Percentiles rank a stretch among this genome's conserved stretches.
These are phyloP conservation scores for Penicillium crystallinum DNA, from an alignment of 495 filamentous ascomycete species.

Conservation along the genomic window DNA sequence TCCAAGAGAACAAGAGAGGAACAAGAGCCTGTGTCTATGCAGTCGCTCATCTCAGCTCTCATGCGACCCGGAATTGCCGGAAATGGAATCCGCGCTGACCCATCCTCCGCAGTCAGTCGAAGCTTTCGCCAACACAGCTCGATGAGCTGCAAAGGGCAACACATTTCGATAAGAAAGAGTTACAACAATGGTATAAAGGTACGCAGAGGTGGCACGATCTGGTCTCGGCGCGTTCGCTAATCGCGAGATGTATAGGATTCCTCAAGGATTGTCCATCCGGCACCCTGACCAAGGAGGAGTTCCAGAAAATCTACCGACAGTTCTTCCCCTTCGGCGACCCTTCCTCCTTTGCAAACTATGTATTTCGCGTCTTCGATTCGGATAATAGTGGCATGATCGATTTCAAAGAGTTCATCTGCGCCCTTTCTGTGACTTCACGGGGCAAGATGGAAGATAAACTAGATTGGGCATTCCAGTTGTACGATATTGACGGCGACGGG, in stretches of 20 bases:
- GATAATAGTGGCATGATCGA: slow-evolving; percentile 97
- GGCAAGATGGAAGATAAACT: slow-evolving; percentile 99
- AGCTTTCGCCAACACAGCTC: slow-evolving; percentile 92
- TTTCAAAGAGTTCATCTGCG: slow-evolving; percentile 99
- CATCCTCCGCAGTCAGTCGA: slow-evolving; percentile 62
- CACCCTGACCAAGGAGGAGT: slow-evolving; percentile 94
- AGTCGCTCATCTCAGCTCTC: neutral
- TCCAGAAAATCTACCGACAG: slow-evolving; percentile 98
- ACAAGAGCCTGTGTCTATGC: neutral
- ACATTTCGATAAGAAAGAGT: slow-evolving; percentile 98
- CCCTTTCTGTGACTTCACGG: slow-evolving; percentile 89
- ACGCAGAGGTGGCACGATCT: slow-evolving; percentile 11
- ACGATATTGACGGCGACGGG: slow-evolving; percentile 97
- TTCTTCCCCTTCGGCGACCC: slow-evolving; percentile 99
- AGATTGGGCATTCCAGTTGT: slow-evolving; percentile 98
- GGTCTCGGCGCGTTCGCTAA: neutral
- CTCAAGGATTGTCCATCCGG: slow-evolving; percentile 96
- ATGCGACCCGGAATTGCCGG: neutral
- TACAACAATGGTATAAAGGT: slow-evolving; percentile 99
- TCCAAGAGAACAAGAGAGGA: neutral
- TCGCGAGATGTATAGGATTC: slow-evolving; percentile 59
- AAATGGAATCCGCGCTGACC: neutral
- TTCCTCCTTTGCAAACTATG: slow-evolving; percentile 94
- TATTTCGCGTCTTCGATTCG: slow-evolving; percentile 97
- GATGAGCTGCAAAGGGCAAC: slow-evolving; percentile 92